Evolutionary conservation across 208 protist genomes (phyloP).

Genomic region (Phytomonas serpens): DNA sequence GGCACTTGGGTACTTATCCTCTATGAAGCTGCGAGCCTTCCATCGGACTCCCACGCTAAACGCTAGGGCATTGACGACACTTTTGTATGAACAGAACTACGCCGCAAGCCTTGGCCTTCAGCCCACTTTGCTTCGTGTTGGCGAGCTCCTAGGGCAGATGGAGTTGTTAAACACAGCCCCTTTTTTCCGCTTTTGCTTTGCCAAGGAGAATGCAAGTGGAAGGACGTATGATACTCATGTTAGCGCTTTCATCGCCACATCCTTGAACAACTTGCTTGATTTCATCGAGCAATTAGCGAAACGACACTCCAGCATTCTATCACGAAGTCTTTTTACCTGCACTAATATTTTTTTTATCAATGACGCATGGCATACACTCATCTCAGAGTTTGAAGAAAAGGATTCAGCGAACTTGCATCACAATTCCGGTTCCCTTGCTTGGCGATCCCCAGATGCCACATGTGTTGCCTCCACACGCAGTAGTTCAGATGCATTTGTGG

Average conservation of each 20-base stretch:
- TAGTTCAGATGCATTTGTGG: not conserved
- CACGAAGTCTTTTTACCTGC: slow-evolving; percentile 48
- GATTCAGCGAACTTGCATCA: not conserved
- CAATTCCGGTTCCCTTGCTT: not conserved
- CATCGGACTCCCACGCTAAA: slow-evolving; percentile 13
- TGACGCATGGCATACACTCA: not conserved
- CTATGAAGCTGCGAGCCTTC: slow-evolving; percentile 33
- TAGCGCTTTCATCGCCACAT: slow-evolving; percentile 22
- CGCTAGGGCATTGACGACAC: not conserved
- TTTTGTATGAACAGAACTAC: slow-evolving; percentile 33
- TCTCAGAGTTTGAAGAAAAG: slow-evolving; percentile 14
- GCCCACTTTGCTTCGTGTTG: slow-evolving; percentile 36
- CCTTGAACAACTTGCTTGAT: slow-evolving; percentile 21
- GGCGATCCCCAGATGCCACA: not conserved
- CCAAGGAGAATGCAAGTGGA: not conserved
- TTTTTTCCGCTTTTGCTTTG: slow-evolving; percentile 4
- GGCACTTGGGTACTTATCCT: slow-evolving; percentile 32
- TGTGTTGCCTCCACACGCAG: not conserved
- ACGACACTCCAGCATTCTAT: slow-evolving; percentile 39
- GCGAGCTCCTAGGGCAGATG: slow-evolving; percentile 43
- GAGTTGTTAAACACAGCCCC: slow-evolving; percentile 56
- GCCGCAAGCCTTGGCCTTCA: slow-evolving; percentile 53
- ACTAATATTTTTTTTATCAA: slow-evolving; percentile 28
- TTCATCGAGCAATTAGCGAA: slow-evolving; percentile 35
- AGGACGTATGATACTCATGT: slow-evolving; percentile 32